phyloP scores from a whole-genome alignment of 805 yeast species.

The Candida jianshihensis region DNA sequence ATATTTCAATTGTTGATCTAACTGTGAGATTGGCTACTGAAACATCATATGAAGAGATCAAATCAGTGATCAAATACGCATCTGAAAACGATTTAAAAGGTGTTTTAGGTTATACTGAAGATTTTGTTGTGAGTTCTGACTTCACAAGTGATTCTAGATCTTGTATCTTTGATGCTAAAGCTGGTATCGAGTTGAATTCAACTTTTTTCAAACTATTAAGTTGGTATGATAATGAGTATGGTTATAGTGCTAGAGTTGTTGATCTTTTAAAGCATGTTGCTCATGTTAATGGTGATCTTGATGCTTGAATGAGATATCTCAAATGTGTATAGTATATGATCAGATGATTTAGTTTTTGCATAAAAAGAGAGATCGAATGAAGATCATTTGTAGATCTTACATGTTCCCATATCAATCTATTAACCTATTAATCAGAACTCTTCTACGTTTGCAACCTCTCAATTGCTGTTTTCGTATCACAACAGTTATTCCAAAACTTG shows the following conservation, averaged over 20 bases:
- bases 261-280: constrained; percentile 83
- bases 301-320: neutral
- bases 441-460: too few relatives aligned
- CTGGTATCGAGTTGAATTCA: constrained; percentile 83
- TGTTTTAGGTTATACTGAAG: constrained; percentile 84
- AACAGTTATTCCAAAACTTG: too few relatives aligned
- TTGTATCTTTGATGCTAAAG: constrained; percentile 84
- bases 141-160: constrained; percentile 81
- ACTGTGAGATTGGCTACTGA: constrained; percentile 75
- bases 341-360: too few relatives aligned
- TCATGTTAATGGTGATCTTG: constrained; percentile 12
- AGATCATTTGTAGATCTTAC: too few relatives aligned
- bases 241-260: constrained; percentile 94
- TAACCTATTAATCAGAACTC: too few relatives aligned
- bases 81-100: constrained; percentile 77
- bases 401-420: too few relatives aligned
- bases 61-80: constrained; percentile 67
- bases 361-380: too few relatives aligned
- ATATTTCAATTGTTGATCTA: constrained; percentile 89
- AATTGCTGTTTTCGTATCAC: too few relatives aligned
- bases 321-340: too few relatives aligned
- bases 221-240: constrained; percentile 96
- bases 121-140: constrained; percentile 86
- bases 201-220: constrained; percentile 86
- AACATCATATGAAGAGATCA: constrained; percentile 79